phyloP scores from a whole-genome alignment of 306 rosid genomes.

The Bauhinia variegata region DNA sequence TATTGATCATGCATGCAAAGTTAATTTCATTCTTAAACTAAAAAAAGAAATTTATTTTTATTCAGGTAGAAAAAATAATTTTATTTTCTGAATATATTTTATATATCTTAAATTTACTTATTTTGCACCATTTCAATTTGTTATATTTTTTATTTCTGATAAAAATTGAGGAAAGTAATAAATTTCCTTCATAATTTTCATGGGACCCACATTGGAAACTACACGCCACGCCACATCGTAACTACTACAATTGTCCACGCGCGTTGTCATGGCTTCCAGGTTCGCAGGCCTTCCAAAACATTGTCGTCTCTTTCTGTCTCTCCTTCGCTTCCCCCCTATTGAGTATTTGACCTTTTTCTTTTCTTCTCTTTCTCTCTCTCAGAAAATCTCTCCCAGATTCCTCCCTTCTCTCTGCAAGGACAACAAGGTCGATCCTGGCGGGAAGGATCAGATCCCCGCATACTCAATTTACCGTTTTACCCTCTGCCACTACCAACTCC shows the following conservation, averaged over 20 bases:
- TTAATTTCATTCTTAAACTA: too few species aligned
- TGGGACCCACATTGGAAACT: neutral
- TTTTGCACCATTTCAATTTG: too few species aligned
- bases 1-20: too few species aligned
- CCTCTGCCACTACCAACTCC: neutral
- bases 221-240: neutral
- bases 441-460: slow-evolving; percentile 31
- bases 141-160: too few species aligned
- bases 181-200: too few species aligned
- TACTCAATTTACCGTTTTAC: slow-evolving; percentile 26
- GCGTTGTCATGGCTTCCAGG: neutral
- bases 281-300: neutral
- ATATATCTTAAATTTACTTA: too few species aligned
- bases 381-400: neutral
- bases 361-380: neutral
- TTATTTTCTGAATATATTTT: too few species aligned
- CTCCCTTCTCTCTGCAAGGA: slow-evolving; percentile 1
- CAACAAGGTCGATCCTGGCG: slow-evolving; percentile 37
- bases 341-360: neutral
- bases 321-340: too few species aligned
- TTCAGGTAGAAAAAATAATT: too few species aligned
- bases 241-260: neutral
- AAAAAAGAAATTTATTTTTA: too few species aligned
- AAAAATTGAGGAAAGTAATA: too few species aligned
- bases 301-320: neutral